Evolutionary conservation across 2,329 filamentous ascomycete species (phyloP), one percentile per base, ranked within the genome.

Genomic region (Cephalotrichum gorgonifer): DNA sequence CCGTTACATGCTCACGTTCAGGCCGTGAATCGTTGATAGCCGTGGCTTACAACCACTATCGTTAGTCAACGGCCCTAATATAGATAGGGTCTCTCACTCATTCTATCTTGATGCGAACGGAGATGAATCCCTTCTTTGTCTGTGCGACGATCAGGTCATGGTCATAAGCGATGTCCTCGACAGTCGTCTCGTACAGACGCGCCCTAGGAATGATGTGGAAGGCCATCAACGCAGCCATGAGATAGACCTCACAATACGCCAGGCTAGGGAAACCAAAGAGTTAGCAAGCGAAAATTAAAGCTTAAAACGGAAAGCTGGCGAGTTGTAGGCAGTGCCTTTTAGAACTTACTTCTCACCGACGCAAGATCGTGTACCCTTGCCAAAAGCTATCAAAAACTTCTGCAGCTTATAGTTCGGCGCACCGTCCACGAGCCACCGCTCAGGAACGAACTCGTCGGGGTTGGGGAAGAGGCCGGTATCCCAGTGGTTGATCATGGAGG

Each of bases 401-500:
- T 47, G 43, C 25, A 64, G 39, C 43, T 55, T 56, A 27, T 60
- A 54, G 30, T 62, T 58, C 1, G 56, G 56, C 49, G 57, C 51
- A 8, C 55, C 57, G 6, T 52, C 39, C 1, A 56, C 53, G 22
- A 38, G 33, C 33, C 33, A 38, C 33, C 33, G 12, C 14, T 38
- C 33, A 5, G 33, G 33, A 9, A 38, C 51, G 48, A 66, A 71
- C 14, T 59, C 50, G n/a, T 58, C 53, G 0, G 66, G 61, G 0
- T 57, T 39, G 2, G 59, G 57, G 43, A 68, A 70, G 2, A 62
- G 48, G 7, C 55, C 56, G 49, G 58, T 44, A 42, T 64, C 50
- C 54, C 52, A 58, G 54, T 64, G 61, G 44, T 59, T 59, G 51
- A 61, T 59, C 52, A 60, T 57, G 8, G 59, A 58, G 2, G 58